Evolutionary conservation across 2,329 filamentous ascomycete genomes (phyloP).

Genomic region (Fusarium verrucosum): DNA sequence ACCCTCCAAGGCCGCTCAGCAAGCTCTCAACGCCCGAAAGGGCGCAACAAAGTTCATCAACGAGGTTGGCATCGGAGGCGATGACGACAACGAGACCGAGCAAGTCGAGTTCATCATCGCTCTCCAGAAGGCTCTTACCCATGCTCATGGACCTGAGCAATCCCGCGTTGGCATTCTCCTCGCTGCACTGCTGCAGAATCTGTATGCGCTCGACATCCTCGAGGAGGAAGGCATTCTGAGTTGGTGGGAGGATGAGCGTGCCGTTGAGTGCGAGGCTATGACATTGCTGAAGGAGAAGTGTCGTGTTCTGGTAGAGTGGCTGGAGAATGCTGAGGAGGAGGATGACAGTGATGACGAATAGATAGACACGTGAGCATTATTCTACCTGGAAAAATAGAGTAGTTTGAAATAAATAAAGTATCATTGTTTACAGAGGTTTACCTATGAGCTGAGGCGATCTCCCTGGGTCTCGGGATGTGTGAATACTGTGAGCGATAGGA

Average conservation of each 20-base stretch:
- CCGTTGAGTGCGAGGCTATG: constrained; percentile 74
- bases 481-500: not conserved
- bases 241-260: constrained; percentile 85
- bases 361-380: constrained; percentile 28
- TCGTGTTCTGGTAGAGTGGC: constrained; percentile 81
- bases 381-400: constrained; percentile 9
- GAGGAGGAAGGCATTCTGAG: constrained; percentile 88
- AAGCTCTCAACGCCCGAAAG: constrained; percentile 63
- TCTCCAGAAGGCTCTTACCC: constrained; percentile 80
- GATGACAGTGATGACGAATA: constrained; percentile 62
- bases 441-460: not conserved
- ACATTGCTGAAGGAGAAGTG: constrained; percentile 76
- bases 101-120: constrained; percentile 87
- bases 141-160: constrained; percentile 66
- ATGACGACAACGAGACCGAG: constrained; percentile 66
- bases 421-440: not conserved
- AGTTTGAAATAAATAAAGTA: constrained; percentile 30
- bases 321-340: constrained; percentile 79
- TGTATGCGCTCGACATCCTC: constrained; percentile 84
- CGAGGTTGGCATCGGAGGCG: constrained; percentile 69
- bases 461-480: too few relatives aligned
- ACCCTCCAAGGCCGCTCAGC: constrained; percentile 70
- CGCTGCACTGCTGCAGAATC: constrained; percentile 80
- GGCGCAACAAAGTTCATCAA: constrained; percentile 66
- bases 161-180: constrained; percentile 69